Evolutionary conservation across 371 early-diverging fungal genomes (phyloP).

Genomic region (Mucor sp.): DNA sequence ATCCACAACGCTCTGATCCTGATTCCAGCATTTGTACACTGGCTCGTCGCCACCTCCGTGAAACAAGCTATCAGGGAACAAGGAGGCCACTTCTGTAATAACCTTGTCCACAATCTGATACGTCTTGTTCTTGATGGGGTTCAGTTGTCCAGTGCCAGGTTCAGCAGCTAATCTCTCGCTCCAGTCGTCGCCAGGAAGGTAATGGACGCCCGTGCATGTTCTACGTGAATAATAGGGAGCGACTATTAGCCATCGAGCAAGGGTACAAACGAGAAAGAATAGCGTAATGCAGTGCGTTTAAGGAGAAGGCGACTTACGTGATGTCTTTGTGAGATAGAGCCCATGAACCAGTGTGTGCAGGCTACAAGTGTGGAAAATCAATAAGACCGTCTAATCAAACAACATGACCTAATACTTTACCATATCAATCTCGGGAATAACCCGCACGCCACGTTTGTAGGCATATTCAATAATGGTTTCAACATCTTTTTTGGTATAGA

Average conservation of each 20-base stretch:
- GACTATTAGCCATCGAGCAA: not conserved
- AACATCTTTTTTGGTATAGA: slow-evolving; percentile 69
- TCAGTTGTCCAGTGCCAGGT: slow-evolving; percentile 76
- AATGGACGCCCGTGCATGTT: slow-evolving; percentile 42
- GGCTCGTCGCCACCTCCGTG: slow-evolving; percentile 80
- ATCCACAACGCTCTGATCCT: slow-evolving; percentile 37
- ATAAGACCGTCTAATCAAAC: not conserved
- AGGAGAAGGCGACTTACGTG: slow-evolving; percentile 31
- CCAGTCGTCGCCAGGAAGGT: slow-evolving; percentile 51
- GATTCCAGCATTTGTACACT: slow-evolving; percentile 67
- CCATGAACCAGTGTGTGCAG: slow-evolving; percentile 75
- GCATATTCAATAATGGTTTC: slow-evolving; percentile 64
- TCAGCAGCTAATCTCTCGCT: slow-evolving; percentile 59
- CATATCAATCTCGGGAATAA: slow-evolving; percentile 80
- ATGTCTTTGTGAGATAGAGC: slow-evolving; percentile 37
- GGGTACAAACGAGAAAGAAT: not conserved
- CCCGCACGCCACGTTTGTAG: slow-evolving; percentile 48
- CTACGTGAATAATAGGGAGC: slow-evolving; percentile 13
- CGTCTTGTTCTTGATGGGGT: slow-evolving; percentile 60
- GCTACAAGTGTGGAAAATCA: slow-evolving; percentile 23
- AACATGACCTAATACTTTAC: slow-evolving; percentile 42
- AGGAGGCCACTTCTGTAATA: slow-evolving; percentile 55
- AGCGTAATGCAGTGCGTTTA: not conserved
- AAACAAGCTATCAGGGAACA: slow-evolving; percentile 65
- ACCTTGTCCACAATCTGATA: slow-evolving; percentile 58